These are phyloP conservation scores for Endocalyx cinctus DNA, from an alignment of 2,329 filamentous ascomycete species.

Conservation along the genomic window DNA sequence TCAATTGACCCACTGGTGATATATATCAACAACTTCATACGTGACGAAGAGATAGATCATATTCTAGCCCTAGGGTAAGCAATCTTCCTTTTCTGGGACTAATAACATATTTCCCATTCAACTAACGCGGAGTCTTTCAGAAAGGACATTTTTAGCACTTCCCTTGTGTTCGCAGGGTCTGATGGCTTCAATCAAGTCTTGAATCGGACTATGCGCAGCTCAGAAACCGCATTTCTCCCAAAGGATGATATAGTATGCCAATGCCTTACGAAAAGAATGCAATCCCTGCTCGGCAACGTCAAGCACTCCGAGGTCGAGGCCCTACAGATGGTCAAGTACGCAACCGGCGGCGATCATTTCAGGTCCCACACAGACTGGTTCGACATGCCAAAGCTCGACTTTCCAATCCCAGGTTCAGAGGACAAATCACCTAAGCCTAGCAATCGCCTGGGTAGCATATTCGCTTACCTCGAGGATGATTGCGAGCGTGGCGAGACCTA, in stretches of 20 bases:
- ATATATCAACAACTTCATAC: slow-evolving; percentile 9
- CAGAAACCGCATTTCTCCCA: slow-evolving; percentile 5
- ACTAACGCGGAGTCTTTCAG: no score
- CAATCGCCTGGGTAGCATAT: slow-evolving; percentile 12
- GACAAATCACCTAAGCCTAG: slow-evolving; percentile 4
- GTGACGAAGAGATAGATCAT: slow-evolving; percentile 7
- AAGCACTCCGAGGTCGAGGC: slow-evolving; percentile 8
- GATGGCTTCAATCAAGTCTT: background rate
- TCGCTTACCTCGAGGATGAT: slow-evolving; percentile 13
- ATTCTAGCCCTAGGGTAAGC: slow-evolving; percentile 6
- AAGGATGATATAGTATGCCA: slow-evolving; percentile 9
- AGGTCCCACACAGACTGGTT: slow-evolving; percentile 10
- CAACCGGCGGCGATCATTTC: slow-evolving; percentile 10
- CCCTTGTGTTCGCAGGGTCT: background rate
- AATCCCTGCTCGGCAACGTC: slow-evolving; percentile 10
- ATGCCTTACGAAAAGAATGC: slow-evolving; percentile 8
- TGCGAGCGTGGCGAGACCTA: slow-evolving; percentile 13
- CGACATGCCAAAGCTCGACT: slow-evolving; percentile 3
- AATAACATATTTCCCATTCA: no score
- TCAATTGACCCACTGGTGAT: slow-evolving; percentile 8
- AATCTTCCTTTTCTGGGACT: background rate
- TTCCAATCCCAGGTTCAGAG: background rate
- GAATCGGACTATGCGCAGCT: slow-evolving; percentile 6
- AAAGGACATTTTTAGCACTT: slow-evolving; percentile 3
- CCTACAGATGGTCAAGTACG: slow-evolving; percentile 13